Evolutionary conservation across 1,284 basidiomycete species (phyloP), one percentile per base, ranked within the genome.

Genomic region (Cryptococcus sp.): DNA sequence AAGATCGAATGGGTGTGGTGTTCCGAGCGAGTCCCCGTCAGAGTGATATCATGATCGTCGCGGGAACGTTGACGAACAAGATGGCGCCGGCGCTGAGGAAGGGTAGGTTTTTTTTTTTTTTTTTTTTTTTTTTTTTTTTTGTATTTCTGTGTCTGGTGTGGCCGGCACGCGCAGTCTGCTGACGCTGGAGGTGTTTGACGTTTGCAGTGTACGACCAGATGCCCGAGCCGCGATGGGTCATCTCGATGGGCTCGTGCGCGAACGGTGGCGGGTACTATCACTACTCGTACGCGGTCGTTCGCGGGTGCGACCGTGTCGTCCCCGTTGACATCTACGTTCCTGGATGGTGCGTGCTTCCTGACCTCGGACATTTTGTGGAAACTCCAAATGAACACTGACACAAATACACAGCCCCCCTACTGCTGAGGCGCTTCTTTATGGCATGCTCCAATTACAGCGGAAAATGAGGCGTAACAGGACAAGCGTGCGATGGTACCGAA

Each of bases 1-100:
- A 98, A 79, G 96, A 99, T 79, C 86, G 96, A 67, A 82, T 99
- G 43, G 96, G 96, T 70, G 87, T 98, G 62, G 89, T 99, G 43
- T 99, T 99, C 83, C 91, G 96, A 82, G 96, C 95, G 11, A 92
- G 88, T 79, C 96, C 96, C 51, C 88, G 96, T 66, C 93, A 98
- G 81, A 91, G 88, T 58, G 95, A 98, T 75, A 90, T 98, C 73
- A 98, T 99, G 96, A 99, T 99, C 72, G 96, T 99, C 53, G 95
- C 96, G 46, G 96, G 96, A 35, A 99, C 96, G 0, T 80, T 99
- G 68, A 99, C 96, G 65, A 98, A 99, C 83, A 98, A 99, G 82
- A 99, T 99, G 96, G 96, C 94, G 4, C 96, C 96, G 46, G 94
- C 94, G 5, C 76, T 97, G 73, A 84, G 92, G 71, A 95, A 92